Evolutionary conservation across 257 asterid genomes (phyloP).

Genomic region (Salvia rosmarinus): DNA sequence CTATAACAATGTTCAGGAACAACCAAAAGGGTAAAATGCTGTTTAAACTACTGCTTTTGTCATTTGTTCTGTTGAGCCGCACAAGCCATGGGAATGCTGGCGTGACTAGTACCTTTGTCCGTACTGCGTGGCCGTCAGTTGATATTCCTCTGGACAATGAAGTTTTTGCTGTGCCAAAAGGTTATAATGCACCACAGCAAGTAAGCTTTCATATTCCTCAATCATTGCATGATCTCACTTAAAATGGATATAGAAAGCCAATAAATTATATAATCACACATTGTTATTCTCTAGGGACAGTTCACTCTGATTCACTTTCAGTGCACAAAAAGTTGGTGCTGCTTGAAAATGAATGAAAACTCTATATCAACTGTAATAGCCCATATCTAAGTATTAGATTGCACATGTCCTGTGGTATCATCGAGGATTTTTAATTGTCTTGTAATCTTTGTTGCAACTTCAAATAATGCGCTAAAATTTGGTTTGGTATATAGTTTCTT

Average conservation of each 20-base stretch:
- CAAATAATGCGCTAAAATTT: slow-evolving; percentile 11
- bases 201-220: slow-evolving; percentile 46
- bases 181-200: slow-evolving; percentile 85
- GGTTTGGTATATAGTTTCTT: slow-evolving; percentile 7
- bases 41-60: slow-evolving; percentile 39
- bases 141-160: slow-evolving; percentile 81
- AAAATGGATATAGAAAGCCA: neutral
- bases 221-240: neutral
- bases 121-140: slow-evolving; percentile 72
- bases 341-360: slow-evolving; percentile 9
- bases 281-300: slow-evolving; percentile 5
- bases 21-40: slow-evolving; percentile 46
- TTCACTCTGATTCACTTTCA: neutral
- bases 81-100: slow-evolving; percentile 55
- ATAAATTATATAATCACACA: neutral
- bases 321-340: neutral
- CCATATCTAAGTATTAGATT: no score
- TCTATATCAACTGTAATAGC: neutral
- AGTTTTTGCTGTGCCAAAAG: slow-evolving; percentile 73
- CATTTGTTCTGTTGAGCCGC: slow-evolving; percentile 51
- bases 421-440: neutral
- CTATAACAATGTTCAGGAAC: slow-evolving; percentile 37
- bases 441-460: slow-evolving; percentile 9
- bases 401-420: neutral
- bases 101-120: slow-evolving; percentile 67